Conservation (phyloP, 108 stramenopile species). For the Craspedostauros australis region DNA sequence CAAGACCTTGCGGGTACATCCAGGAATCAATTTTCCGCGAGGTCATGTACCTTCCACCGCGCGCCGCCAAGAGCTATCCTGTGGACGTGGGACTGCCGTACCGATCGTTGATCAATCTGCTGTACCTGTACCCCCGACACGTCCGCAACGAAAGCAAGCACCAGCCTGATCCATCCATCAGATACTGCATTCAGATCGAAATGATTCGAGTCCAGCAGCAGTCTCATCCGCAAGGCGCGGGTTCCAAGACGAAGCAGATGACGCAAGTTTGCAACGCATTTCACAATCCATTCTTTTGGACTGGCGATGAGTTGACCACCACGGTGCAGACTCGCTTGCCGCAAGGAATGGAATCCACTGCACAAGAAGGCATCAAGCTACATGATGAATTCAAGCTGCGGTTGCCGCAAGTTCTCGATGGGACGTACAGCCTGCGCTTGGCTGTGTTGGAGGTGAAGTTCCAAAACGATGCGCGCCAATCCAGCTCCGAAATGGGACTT, state of each 20-base stretch:
- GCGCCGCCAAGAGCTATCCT: conserved; percentile 39
- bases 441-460: conserved; percentile 46
- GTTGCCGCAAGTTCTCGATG: conserved; percentile 70
- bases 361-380: conserved; percentile 33
- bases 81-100: conserved; percentile 35
- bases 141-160: conserved; percentile 4
- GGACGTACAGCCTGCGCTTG: conserved; percentile 62
- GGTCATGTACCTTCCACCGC: conserved; percentile 63
- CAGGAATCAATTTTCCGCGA: conserved; percentile 68
- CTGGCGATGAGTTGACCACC: conserved; percentile 52
- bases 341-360: not conserved
- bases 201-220: conserved; percentile 30
- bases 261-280: conserved; percentile 27
- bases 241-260: too few species aligned
- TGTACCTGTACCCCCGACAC: conserved; percentile 70
- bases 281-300: conserved; percentile 64
- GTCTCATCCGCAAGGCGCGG: too few species aligned
- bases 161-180: conserved; percentile 5
- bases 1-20: conserved; percentile 43
- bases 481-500: too few species aligned
- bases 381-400: conserved; percentile 79
- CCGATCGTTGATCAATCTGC: conserved; percentile 54
- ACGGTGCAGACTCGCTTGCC: conserved; percentile 52
- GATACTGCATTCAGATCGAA: conserved; percentile 47
- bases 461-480: conserved; percentile 13